Base-by-base conservation (phyloP, 768 basidiomycete genomes). In the Tricholoma terreum region DNA sequence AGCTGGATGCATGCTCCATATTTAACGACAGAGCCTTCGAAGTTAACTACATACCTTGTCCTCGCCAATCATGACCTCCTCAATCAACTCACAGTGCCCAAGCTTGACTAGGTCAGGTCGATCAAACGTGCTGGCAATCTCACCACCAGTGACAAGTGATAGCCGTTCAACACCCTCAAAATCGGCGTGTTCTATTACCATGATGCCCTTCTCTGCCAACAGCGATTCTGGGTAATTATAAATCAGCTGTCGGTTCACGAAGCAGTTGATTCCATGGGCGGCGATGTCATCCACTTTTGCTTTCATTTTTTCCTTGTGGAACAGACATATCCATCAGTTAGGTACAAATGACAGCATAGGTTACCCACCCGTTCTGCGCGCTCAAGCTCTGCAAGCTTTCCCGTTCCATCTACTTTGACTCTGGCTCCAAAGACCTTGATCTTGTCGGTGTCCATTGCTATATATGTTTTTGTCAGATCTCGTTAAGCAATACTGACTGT, bases 371-470 rank as follows among this genome's bases (percentile, higher is more conserved):
- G 81, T 74, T 98, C 97, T 6, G 97, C 97, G 10, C 95, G 88
- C 73, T 99, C 97, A 15, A 99, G 86, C 72, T 99, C 97, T 7
- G 97, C 97, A 6, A 99, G 84, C 76, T 99, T 98, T 52, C 95
- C 91, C 2, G 97, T 96, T 46, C 91, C 82, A 65, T 98, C 96
- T 6, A 98, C 97, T 74, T 94, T 93, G 60, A 98, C 87, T 35
- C 94, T 83, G 0, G 97, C 96, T 42, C 97, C 97, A 60, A 99
- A 99, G 59, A 99, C 89, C 76, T 99, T 99, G 80, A 98, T 97
- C 73, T 99, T 99, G 76, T 99, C 97, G 24, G 97, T 99, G 75
- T 99, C 97, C 97, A 98, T 98, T 3, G 97, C 94, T 95, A 62
- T 10, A 54, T 10, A 40, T 19, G 19, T 33, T 53, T 27, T 43